Conservation (phyloP, 1,284 basidiomycete genomes). For the Heliocybe sulcata region DNA sequence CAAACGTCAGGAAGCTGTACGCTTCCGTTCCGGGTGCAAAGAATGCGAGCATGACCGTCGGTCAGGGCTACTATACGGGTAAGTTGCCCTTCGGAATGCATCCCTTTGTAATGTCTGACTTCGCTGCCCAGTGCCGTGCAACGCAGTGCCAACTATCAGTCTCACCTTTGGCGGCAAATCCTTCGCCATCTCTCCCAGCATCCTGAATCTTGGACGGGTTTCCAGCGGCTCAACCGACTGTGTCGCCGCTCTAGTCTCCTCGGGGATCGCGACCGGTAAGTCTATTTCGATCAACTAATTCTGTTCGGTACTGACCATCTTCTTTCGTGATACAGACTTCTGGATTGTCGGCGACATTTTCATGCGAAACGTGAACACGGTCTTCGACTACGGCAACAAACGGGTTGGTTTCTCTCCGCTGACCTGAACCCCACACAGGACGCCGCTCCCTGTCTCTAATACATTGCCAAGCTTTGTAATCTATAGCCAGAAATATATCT, state of each 20-base stretch:
- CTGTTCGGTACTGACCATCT: background rate
- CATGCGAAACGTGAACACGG: conserved; percentile 5
- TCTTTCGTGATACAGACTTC: background rate
- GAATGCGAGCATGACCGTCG: conserved; percentile 1
- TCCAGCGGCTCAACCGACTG: conserved; percentile 11
- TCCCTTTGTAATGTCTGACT: too few species aligned
- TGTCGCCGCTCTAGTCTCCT: conserved; percentile 14
- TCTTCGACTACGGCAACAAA: conserved; percentile 4
- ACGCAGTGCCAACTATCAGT: conserved; percentile 9
- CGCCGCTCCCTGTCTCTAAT: too few species aligned
- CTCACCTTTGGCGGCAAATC: conserved; percentile 14
- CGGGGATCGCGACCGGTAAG: background rate
- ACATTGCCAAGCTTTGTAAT: too few species aligned
- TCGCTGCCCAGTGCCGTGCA: conserved; percentile 23
- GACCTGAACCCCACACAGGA: too few species aligned
- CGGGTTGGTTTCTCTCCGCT: conserved; percentile 9
- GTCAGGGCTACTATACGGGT: background rate
- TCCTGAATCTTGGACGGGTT: conserved; percentile 15
- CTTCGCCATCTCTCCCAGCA: conserved; percentile 13
- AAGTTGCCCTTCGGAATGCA: too few species aligned
- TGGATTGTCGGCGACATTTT: conserved; percentile 7
- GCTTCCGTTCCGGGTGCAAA: conserved; percentile 16
- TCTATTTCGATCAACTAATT: background rate
- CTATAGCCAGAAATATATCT: too few species aligned
- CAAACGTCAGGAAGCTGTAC: conserved; percentile 9